These are phyloP conservation scores for Nannochloropsis granulata DNA, from an alignment of 108 stramenopile genomes.

Conservation along the genomic window DNA sequence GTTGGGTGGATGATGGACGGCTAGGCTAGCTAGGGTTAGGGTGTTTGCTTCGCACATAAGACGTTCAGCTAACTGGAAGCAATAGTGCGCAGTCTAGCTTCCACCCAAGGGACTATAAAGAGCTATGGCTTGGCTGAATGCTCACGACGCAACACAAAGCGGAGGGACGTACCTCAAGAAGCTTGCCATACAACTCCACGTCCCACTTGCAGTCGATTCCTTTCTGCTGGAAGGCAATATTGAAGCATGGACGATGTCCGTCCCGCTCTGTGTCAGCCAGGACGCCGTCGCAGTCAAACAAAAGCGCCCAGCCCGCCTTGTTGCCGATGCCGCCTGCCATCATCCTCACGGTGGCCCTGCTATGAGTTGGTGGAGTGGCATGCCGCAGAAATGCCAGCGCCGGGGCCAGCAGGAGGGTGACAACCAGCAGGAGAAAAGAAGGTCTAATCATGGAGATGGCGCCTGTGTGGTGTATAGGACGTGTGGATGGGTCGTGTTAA, in stretches of 20 bases:
- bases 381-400: neutral
- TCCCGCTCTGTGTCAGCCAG: slow-evolving; percentile 85
- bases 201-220: slow-evolving; percentile 57
- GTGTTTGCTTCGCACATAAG: no score
- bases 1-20: no score
- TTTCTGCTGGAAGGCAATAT: slow-evolving; percentile 57
- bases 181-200: slow-evolving; percentile 65
- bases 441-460: no score
- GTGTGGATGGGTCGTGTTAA: no score
- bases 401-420: neutral
- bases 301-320: slow-evolving; percentile 11
- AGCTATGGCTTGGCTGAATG: no score
- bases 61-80: no score
- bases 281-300: slow-evolving; percentile 70
- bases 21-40: no score
- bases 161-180: slow-evolving; percentile 50
- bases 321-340: neutral
- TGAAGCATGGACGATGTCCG: slow-evolving; percentile 70
- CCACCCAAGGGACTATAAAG: no score
- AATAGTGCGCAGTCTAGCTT: no score
- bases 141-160: neutral
- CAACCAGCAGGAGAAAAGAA: neutral
- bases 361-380: no score
- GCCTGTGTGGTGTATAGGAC: no score
- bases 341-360: neutral